Evolutionary conservation across 2,329 filamentous ascomycete genomes (phyloP).

Genomic region (Colletotrichum neosansevieriae): DNA sequence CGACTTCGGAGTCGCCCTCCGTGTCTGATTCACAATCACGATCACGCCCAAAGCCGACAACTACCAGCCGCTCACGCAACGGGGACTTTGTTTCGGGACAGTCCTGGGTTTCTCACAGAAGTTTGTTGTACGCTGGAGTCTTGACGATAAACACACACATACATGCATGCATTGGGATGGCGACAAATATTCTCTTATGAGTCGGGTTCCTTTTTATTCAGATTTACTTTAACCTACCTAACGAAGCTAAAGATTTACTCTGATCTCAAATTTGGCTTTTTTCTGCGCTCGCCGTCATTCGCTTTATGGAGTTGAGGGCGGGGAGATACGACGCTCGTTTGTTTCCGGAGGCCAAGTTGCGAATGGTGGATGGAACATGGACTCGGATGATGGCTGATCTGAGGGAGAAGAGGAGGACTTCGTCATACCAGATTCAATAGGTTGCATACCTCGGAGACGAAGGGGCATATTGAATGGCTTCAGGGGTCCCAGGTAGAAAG

Average conservation of each 20-base stretch:
- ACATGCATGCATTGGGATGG: conserved; percentile 41
- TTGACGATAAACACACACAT: conserved; percentile 42
- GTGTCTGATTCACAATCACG: neutral
- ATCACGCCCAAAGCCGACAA: neutral
- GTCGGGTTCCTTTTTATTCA: conserved; percentile 8
- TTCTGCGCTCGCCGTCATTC: conserved; percentile 7
- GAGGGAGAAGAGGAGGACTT: too few relatives aligned
- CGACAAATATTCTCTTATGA: conserved; percentile 20
- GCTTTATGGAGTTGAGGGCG: conserved; percentile 18
- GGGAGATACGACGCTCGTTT: conserved; percentile 29
- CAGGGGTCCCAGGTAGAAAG: too few relatives aligned
- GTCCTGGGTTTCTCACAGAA: conserved; percentile 36
- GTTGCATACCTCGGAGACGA: too few relatives aligned
- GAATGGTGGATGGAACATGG: too few relatives aligned
- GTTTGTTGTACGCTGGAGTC: conserved; percentile 39
- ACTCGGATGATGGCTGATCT: too few relatives aligned
- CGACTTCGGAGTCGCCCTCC: neutral
- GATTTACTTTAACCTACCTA: neutral
- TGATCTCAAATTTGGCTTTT: neutral
- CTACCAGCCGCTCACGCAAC: conserved; percentile 8
- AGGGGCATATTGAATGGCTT: too few relatives aligned
- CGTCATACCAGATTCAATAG: too few relatives aligned
- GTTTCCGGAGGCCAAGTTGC: neutral
- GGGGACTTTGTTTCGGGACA: conserved; percentile 33
- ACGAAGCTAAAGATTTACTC: conserved; percentile 22